Conservation (phyloP, 306 rosid genomes). For the Sindora glabra region DNA sequence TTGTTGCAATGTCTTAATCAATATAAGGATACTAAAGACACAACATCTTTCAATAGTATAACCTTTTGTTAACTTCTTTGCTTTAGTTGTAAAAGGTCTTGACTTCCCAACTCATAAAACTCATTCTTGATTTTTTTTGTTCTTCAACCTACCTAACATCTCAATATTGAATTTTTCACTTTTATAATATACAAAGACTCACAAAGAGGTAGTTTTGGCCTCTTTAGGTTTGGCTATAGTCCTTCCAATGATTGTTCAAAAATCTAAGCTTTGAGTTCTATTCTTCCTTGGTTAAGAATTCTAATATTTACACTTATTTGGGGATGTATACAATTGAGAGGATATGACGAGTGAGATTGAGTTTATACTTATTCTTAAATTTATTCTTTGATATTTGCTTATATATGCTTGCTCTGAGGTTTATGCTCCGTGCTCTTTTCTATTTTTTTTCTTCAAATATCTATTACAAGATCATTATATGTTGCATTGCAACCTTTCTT, state of each 20-base stretch:
- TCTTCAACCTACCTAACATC: constrained; percentile 31
- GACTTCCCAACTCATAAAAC: no score
- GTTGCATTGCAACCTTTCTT: no score
- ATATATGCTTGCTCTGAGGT: no score
- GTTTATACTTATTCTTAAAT: constrained; percentile 13
- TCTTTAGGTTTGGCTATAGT: constrained; percentile 15
- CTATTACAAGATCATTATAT: no score
- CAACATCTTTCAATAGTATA: no score
- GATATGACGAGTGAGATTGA: constrained; percentile 6
- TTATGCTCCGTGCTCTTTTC: no score
- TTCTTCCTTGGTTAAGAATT: constrained; percentile 9
- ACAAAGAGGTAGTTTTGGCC: constrained; percentile 21
- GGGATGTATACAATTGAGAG: constrained; percentile 8
- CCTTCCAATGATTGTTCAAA: constrained; percentile 22
- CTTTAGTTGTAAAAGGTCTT: no score
- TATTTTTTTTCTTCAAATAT: no score
- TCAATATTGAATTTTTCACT: not conserved
- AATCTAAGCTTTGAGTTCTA: constrained; percentile 12
- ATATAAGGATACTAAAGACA: no score
- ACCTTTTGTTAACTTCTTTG: no score
- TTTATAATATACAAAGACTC: constrained; percentile 9
- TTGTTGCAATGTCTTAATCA: no score
- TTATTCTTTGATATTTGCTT: no score
- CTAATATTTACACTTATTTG: constrained; percentile 27
- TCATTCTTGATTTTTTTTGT: constrained; percentile 22